Evolutionary conservation across 129 eudicot species (phyloP).

Genomic region (Kitagawia praeruptora): DNA sequence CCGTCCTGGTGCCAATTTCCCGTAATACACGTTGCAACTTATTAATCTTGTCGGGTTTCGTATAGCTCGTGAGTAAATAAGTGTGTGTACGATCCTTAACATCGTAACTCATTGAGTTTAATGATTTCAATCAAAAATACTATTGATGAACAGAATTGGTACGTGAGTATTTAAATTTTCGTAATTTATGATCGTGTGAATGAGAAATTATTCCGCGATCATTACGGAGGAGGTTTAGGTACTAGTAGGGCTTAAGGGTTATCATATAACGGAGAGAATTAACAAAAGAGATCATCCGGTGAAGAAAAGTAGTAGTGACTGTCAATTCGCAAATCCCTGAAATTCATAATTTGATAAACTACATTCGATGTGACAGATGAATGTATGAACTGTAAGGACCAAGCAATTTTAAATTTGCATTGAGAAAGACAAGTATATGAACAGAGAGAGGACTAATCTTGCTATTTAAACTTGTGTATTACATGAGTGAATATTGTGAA

Average conservation of each 20-base stretch:
- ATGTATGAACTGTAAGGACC: not conserved
- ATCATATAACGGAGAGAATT: not conserved
- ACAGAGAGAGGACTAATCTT: constrained; percentile 2
- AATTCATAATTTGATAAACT: constrained; percentile 1
- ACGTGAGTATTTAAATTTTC: not conserved
- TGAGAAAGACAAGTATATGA: not conserved
- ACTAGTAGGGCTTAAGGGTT: too few species aligned
- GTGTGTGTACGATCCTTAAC: not conserved
- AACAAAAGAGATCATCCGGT: not conserved
- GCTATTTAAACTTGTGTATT: not conserved
- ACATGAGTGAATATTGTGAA: not conserved
- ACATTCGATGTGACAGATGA: not conserved
- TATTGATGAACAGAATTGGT: not conserved
- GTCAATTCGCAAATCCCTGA: not conserved
- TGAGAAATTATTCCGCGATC: not conserved
- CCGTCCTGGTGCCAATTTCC: not conserved
- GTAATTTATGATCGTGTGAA: not conserved
- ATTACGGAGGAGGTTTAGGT: not conserved
- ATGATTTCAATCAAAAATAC: too few species aligned
- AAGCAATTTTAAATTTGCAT: not conserved
- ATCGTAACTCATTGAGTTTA: too few species aligned
- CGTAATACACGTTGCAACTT: not conserved
- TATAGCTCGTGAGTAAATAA: not conserved
- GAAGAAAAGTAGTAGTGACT: not conserved
- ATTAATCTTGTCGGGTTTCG: not conserved